Conservation (phyloP, 305 asterid species). For the Stenogyne calaminthoides region DNA sequence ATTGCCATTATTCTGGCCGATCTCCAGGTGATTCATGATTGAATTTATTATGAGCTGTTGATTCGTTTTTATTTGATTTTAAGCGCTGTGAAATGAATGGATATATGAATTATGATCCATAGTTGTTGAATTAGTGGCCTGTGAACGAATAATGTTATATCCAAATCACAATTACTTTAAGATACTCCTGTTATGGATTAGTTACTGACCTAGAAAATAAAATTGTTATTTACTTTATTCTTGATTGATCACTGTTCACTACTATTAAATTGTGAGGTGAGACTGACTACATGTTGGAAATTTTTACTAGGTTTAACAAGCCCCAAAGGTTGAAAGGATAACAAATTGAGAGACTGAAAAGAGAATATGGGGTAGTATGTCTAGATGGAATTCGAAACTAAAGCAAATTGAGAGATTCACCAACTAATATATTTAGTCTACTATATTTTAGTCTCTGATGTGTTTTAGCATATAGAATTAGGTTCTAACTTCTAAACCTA, state of each 20-base stretch:
- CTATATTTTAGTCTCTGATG: not conserved
- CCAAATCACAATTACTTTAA: not conserved
- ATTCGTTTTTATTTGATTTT: not conserved
- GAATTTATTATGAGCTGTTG: too few relatives aligned
- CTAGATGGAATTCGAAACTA: not conserved
- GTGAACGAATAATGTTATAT: not conserved
- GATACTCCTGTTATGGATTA: not conserved
- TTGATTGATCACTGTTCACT: not conserved
- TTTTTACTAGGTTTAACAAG: not conserved
- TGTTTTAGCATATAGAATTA: not conserved
- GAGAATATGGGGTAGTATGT: not conserved
- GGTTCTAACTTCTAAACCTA: not conserved
- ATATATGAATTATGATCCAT: not conserved
- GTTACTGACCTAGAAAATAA: not conserved
- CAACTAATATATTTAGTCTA: not conserved
- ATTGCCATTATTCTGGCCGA: slow-evolving; percentile 79
- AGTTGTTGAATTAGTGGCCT: not conserved
- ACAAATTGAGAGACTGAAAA: too few relatives aligned
- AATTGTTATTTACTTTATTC: not conserved
- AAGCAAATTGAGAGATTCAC: not conserved
- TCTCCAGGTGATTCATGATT: slow-evolving; percentile 80
- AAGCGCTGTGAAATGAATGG: not conserved
- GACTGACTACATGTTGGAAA: not conserved
- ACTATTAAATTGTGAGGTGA: not conserved
- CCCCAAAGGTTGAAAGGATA: not conserved